A percentile compares a stretch with the other conserved stretches of the same genome.
These are phyloP conservation scores for Byssothecium circinans DNA, from an alignment of 2,329 filamentous ascomycete species.

Conservation along the genomic window DNA sequence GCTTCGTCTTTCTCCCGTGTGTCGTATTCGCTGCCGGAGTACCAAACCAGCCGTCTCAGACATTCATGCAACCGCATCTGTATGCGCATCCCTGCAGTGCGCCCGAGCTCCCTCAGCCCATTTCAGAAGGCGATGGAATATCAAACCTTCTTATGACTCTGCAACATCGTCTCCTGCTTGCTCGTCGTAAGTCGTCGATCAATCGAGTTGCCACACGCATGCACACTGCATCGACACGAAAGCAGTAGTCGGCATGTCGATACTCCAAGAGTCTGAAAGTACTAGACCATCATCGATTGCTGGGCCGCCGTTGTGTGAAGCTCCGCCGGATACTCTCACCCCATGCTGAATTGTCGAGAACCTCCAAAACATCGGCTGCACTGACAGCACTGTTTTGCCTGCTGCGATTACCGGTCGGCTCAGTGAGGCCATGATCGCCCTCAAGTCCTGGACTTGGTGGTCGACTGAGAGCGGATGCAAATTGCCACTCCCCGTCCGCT, in stretches of 20 bases:
- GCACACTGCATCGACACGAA: no score
- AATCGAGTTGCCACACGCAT: no score
- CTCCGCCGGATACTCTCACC: constrained; percentile 88
- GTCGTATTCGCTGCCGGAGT: constrained; percentile 9
- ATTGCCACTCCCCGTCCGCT: constrained; percentile 48
- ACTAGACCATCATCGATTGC: constrained; percentile 16
- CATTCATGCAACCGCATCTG: constrained; percentile 36
- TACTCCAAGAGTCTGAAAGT: not conserved
- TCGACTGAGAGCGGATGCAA: constrained; percentile 48
- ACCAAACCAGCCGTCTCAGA: constrained; percentile 23
- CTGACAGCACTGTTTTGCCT: constrained; percentile 70
- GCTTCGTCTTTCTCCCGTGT: not conserved
- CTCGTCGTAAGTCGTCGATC: no score
- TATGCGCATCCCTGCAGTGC: constrained; percentile 20
- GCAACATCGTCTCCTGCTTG: no score
- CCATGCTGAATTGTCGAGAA: constrained; percentile 89
- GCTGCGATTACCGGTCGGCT: constrained; percentile 55
- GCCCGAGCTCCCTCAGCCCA: not conserved
- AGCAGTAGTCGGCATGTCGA: no score
- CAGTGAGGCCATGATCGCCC: constrained; percentile 28
- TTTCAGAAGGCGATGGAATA: no score
- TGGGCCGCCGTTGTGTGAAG: constrained; percentile 66
- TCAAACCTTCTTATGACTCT: no score
- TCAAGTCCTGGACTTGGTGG: constrained; percentile 39
- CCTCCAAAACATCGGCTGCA: constrained; percentile 76